These are phyloP conservation scores for Boechera divaricarpa DNA, from an alignment of 345 rosid species.

Conservation along the genomic window DNA sequence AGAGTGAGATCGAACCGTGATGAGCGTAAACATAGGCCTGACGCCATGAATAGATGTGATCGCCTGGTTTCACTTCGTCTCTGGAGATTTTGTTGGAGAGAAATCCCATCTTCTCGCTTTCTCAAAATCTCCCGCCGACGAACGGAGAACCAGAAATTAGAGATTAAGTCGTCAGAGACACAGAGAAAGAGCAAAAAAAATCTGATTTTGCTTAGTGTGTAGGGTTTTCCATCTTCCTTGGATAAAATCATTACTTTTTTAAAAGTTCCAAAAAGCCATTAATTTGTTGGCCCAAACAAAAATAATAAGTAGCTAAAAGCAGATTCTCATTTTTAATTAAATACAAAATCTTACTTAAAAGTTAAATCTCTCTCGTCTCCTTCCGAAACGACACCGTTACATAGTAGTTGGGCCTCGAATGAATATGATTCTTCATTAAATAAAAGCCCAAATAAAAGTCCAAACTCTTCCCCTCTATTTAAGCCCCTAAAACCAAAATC, in stretches of 20 bases:
- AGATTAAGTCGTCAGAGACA: conserved; percentile 28
- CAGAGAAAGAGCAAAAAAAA: neutral
- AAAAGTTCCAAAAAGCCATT: neutral
- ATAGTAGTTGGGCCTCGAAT: neutral
- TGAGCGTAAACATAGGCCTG: conserved; percentile 74
- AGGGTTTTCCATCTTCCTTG: conserved; percentile 8
- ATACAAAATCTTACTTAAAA: neutral
- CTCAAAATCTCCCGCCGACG: conserved; percentile 36
- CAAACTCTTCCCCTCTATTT: neutral
- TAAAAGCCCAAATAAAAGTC: neutral
- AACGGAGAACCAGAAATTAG: conserved; percentile 22
- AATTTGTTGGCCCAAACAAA: too few relatives aligned
- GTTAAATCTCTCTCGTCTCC: neutral
- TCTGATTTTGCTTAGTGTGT: conserved; percentile 27
- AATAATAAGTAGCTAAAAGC: too few relatives aligned
- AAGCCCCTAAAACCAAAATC: neutral
- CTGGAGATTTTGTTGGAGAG: conserved; percentile 61
- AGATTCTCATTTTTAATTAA: too few relatives aligned
- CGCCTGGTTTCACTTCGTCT: conserved; percentile 67
- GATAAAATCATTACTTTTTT: neutral
- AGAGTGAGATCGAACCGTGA: conserved; percentile 59
- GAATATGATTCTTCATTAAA: neutral
- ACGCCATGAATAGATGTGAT: conserved; percentile 92
- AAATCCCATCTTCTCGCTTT: conserved; percentile 58
- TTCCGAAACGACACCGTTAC: neutral